Base-by-base conservation (phyloP, 257 asterid genomes). In the Salvia hispanica region DNA sequence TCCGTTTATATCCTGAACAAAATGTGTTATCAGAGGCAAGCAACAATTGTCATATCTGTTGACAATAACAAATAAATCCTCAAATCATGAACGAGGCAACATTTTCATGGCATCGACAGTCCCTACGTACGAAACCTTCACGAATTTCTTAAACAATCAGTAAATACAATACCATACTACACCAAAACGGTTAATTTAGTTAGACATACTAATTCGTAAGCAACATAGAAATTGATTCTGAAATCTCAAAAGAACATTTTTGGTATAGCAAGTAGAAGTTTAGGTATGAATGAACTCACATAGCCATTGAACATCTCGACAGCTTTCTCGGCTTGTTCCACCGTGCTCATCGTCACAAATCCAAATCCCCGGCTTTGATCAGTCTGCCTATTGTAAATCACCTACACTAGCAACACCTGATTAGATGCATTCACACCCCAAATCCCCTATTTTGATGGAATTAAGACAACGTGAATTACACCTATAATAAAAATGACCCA, bases 311-410 rank as follows among this genome's bases (percentile, higher is more conserved):
- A 88, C 85, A 83, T 51, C 69, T 82, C 91, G 34, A 86, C 88
- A 36, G 97, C 97, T 65, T 82, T 87, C 60, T 88, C 97, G 73
- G 96, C 96, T 82, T 88, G 87, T 78, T 88, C 96, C 58, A 88
- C 89, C 0, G 89, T 86, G 61, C 88, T 78, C 97, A 91, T 91
- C 0, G 97, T 83, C 61, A 91, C 96, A 70, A 91, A 91, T 64
- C 96, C 97, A 3, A 91, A 91, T 4, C 97, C 97, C 18, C 97
- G 86, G 72, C 97, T 91, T 83, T 74, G 87, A 61, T 84, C 95
- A 5, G 95, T 86, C 18, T 88, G 91, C 81, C 96, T 88, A 43
- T 86, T 88, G 72, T 84, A 88, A 73, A 91, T 86, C 59, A 91
- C 96, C 97, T 91, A 76, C 75, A 75, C 73, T 5, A 2, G 56